Evolutionary conservation across 1,139 yeast species (phyloP).

Genomic region (Pichia sp.): DNA sequence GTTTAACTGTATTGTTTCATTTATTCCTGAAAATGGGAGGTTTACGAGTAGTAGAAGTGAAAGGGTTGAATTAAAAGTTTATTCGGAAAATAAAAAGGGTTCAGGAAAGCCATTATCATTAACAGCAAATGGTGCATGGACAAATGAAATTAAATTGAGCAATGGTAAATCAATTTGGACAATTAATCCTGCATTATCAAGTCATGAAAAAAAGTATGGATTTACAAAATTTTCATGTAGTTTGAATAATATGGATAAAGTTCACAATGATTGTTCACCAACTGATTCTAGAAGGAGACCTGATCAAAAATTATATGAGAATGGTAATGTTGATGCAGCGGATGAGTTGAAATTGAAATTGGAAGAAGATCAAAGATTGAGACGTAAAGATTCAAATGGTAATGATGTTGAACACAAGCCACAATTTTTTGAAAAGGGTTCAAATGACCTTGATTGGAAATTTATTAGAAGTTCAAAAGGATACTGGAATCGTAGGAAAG

Average conservation of each 20-base stretch:
- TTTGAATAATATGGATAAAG: conserved; percentile 66
- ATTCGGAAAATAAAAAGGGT: conserved; percentile 27
- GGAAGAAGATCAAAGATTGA: conserved; percentile 74
- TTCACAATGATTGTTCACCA: conserved; percentile 59
- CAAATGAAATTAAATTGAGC: conserved; percentile 45
- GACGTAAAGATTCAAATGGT: conserved; percentile 57
- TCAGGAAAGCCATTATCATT: conserved; percentile 27
- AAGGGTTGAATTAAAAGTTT: conserved; percentile 56
- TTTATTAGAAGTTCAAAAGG: conserved; percentile 54
- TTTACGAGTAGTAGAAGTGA: conserved; percentile 88
- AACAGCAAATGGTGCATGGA: conserved; percentile 65
- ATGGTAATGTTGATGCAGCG: conserved; percentile 62
- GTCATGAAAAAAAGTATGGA: conserved; percentile 66
- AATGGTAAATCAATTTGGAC: conserved; percentile 50
- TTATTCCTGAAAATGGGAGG: conserved; percentile 69
- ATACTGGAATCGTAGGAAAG: conserved; percentile 75
- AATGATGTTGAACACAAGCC: conserved; percentile 46
- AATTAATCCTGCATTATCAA: conserved; percentile 56
- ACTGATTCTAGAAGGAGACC: conserved; percentile 90
- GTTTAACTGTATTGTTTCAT: conserved; percentile 60
- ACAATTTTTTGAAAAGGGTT: conserved; percentile 51
- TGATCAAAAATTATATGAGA: conserved; percentile 68
- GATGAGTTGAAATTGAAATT: conserved; percentile 59
- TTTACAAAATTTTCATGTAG: conserved; percentile 78
- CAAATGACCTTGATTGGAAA: conserved; percentile 47